A percentile compares a stretch with the other conserved stretches of the same genome.
These are phyloP conservation scores for Penicillium sclerotiorum DNA, from an alignment of 2,329 filamentous ascomycete genomes.

Conservation along the genomic window DNA sequence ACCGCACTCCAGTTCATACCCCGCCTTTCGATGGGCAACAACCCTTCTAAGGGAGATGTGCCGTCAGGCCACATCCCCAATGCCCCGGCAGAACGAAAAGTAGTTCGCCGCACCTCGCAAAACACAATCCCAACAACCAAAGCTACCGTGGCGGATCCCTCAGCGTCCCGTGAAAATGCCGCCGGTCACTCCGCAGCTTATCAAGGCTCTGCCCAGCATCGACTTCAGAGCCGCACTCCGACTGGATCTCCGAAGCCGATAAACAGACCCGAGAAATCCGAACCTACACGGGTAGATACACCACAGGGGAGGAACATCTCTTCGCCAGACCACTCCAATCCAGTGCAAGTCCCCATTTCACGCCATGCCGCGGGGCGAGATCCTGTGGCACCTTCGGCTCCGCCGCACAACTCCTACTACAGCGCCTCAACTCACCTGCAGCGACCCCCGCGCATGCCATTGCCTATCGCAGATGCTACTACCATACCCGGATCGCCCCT, in stretches of 20 bases:
- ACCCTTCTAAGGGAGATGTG: constrained; percentile 47
- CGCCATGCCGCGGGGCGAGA: constrained; percentile 34
- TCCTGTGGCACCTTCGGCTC: constrained; percentile 45
- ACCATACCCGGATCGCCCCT: constrained; percentile 90
- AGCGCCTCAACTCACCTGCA: constrained; percentile 45
- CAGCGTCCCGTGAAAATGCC: constrained; percentile 47
- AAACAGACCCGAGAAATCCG: constrained; percentile 27
- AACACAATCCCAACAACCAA: constrained; percentile 43
- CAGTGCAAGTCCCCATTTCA: constrained; percentile 42
- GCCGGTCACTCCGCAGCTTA: constrained; percentile 42
- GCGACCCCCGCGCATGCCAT: constrained; percentile 80
- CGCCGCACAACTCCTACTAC: constrained; percentile 53
- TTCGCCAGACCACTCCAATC: constrained; percentile 39
- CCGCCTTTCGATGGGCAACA: constrained; percentile 51
- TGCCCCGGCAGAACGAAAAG: constrained; percentile 38
- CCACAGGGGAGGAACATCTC: constrained; percentile 26
- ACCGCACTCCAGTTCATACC: constrained; percentile 15
- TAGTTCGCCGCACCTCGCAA: constrained; percentile 44
- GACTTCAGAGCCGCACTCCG: constrained; percentile 43
- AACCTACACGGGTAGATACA: constrained; percentile 26
- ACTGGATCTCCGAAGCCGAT: constrained; percentile 31
- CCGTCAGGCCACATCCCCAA: constrained; percentile 31
- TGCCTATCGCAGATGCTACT: constrained; percentile 90
- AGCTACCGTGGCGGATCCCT: constrained; percentile 46
- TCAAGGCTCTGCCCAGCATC: constrained; percentile 43